Base-by-base conservation (phyloP, 2,329 filamentous ascomycete species). In the Ophiostoma perfectum region DNA sequence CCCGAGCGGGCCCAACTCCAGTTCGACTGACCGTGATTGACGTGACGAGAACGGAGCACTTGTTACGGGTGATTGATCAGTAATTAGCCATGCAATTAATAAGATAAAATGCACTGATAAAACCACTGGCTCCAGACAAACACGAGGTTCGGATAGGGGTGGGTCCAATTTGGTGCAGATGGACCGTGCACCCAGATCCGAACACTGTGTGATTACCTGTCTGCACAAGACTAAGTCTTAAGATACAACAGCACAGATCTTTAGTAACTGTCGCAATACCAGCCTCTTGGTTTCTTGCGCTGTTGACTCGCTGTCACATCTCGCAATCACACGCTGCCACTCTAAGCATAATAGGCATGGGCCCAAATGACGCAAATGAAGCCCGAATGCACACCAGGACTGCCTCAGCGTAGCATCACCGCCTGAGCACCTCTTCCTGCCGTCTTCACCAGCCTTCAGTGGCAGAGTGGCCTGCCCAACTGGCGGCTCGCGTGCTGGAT, bases 11-110 rank as follows among this genome's bases (percentile, higher is more conserved):
- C 27, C 27, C 27, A 27, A 27, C 27, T 27, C 27, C 27, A 27
- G 27, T 27, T 27, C 27, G 27, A 27, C 27, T 27, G 18, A 58
- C 52, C 52, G 52, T 58, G 18, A 14, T 58, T 58, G 27, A 58
- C 18, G 52, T 58, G 27, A 58, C 18, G 52, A 58, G 52, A 58
- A 58, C 52, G 52, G 52, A 58, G 18, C 52, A 58, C 49, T 27
- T 18, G 18, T 1, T 55, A 55, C 49, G 49, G 27, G 27, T 60
- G 58, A 39, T 9, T 27, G 49, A 55, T 55, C 49, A 27, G 49
- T 55, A 36, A 55, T 55, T 55, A 55, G 49, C 5, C 4, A 55
- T 27, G 8, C 11, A 27, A 55, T 27, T 55, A 55, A 27, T 16
- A 47, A 14, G 12, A 47, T 47, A 47, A 6, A 47, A 14, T 47